Conservation (phyloP, 495 filamentous ascomycete species). For the Tricharina praecox region DNA sequence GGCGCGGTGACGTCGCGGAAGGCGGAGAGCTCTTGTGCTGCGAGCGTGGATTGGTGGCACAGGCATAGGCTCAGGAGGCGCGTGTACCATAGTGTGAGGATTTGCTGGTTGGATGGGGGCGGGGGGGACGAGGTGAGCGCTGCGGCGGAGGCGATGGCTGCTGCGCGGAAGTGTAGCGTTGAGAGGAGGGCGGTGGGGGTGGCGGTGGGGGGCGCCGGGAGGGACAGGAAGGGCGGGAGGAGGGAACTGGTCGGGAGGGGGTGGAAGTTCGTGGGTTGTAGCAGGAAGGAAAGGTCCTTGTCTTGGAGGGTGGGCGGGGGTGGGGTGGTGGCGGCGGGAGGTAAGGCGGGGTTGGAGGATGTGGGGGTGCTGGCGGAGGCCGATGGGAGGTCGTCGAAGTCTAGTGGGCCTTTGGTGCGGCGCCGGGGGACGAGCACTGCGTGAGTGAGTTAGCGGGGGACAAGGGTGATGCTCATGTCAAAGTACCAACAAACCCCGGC, state of each 20-base stretch:
- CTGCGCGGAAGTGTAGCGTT: constrained; percentile 34
- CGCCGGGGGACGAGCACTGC: constrained; percentile 10
- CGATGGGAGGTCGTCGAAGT: too few species aligned
- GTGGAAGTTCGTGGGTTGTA: constrained; percentile 66
- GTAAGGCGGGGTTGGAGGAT: constrained; percentile 12
- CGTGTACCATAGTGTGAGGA: constrained; percentile 66
- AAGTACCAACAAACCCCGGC: constrained; percentile 22
- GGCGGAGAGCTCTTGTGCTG: constrained; percentile 69
- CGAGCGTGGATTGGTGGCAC: constrained; percentile 41
- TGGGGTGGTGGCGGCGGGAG: constrained; percentile 20
- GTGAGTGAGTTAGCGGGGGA: not conserved
- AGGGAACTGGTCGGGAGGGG: constrained; percentile 49
- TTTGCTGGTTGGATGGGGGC: constrained; percentile 30
- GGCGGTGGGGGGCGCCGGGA: constrained; percentile 31
- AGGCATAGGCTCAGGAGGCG: constrained; percentile 72
- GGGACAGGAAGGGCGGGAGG: constrained; percentile 43
- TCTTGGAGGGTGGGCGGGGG: constrained; percentile 29
- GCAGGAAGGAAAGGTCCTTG: constrained; percentile 65
- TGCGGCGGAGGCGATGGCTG: constrained; percentile 7
- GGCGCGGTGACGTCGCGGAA: constrained; percentile 59
- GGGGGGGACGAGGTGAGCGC: constrained; percentile 12
- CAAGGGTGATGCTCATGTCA: too few species aligned
- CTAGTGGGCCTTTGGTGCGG: constrained; percentile 40
- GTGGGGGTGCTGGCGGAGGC: too few species aligned
- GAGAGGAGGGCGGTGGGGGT: constrained; percentile 39